Evolutionary conservation across 768 basidiomycete species (phyloP).

Genomic region (Pholiota molesta): DNA sequence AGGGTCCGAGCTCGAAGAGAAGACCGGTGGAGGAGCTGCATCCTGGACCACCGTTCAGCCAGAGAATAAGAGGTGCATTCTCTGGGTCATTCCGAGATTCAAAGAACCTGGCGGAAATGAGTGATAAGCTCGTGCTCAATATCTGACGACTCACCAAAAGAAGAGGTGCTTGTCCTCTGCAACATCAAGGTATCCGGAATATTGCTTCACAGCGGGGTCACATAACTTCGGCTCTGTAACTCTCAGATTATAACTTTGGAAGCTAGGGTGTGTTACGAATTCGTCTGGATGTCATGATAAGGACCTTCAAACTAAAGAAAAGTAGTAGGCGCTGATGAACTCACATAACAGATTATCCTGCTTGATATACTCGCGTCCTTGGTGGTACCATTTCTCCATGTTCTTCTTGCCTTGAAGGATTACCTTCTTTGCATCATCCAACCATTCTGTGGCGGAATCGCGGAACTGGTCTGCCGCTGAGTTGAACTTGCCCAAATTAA

Average conservation of each 20-base stretch:
- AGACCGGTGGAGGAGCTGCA: constrained; percentile 82
- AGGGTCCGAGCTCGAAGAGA: constrained; percentile 92
- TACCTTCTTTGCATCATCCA: constrained; percentile 45
- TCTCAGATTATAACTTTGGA: constrained; percentile 56
- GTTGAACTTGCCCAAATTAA: constrained; percentile 32
- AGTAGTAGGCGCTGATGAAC: constrained; percentile 28
- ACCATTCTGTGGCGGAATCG: constrained; percentile 34
- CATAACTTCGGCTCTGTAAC: constrained; percentile 74
- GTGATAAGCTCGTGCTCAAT: not conserved
- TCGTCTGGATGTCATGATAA: constrained; percentile 49
- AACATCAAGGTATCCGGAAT: constrained; percentile 85
- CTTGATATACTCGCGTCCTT: constrained; percentile 67
- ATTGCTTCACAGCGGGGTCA: constrained; percentile 78
- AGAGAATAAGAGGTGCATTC: constrained; percentile 82
- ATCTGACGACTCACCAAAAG: constrained; percentile 66
- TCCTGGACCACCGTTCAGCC: constrained; percentile 86
- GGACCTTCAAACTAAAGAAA: not conserved
- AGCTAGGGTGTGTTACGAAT: constrained; percentile 56
- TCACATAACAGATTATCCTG: constrained; percentile 74
- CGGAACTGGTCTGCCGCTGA: constrained; percentile 31
- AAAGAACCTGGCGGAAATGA: constrained; percentile 67
- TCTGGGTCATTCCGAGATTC: constrained; percentile 77
- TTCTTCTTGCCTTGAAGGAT: constrained; percentile 49
- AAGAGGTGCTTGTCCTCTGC: constrained; percentile 81
- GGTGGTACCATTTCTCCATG: constrained; percentile 62